These are phyloP conservation scores for Wickerhamomyces canadensis DNA, from an alignment of 805 yeast genomes.

Conservation along the genomic window DNA sequence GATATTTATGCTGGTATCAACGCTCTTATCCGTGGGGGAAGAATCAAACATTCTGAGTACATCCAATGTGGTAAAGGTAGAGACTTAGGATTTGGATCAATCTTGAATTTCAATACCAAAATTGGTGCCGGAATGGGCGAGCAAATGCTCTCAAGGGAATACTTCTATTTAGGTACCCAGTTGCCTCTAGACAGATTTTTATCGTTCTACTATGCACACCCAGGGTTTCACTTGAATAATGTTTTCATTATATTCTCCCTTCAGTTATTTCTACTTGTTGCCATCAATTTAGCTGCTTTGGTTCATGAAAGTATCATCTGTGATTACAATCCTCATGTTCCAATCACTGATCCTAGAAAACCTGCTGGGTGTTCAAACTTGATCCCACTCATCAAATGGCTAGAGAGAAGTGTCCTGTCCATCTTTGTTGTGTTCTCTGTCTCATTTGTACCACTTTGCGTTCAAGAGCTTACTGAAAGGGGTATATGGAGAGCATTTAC, in stretches of 20 bases:
- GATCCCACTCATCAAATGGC: conserved; percentile 69
- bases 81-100: conserved; percentile 80
- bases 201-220: conserved; percentile 80
- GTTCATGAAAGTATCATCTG: conserved; percentile 59
- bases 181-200: conserved; percentile 73
- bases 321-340: conserved; percentile 49
- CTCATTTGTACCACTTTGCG: conserved; percentile 68
- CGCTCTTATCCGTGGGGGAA: conserved; percentile 73
- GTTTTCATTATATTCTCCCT: conserved; percentile 67
- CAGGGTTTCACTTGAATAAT: conserved; percentile 80
- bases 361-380: conserved; percentile 73
- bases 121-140: conserved; percentile 93
- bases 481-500: conserved; percentile 67
- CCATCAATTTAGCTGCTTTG: conserved; percentile 57
- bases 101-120: conserved; percentile 74
- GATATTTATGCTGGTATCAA: conserved; percentile 86
- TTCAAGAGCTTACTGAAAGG: conserved; percentile 72
- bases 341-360: conserved; percentile 53
- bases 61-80: conserved; percentile 85
- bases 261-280: conserved; percentile 52
- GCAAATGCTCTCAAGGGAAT: conserved; percentile 78
- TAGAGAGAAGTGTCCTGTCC: conserved; percentile 65
- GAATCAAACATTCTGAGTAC: conserved; percentile 79
- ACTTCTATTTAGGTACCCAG: conserved; percentile 72
- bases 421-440: conserved; percentile 70